phyloP scores from a whole-genome alignment of 2,329 filamentous ascomycete species.

The Penicillium expansum region DNA sequence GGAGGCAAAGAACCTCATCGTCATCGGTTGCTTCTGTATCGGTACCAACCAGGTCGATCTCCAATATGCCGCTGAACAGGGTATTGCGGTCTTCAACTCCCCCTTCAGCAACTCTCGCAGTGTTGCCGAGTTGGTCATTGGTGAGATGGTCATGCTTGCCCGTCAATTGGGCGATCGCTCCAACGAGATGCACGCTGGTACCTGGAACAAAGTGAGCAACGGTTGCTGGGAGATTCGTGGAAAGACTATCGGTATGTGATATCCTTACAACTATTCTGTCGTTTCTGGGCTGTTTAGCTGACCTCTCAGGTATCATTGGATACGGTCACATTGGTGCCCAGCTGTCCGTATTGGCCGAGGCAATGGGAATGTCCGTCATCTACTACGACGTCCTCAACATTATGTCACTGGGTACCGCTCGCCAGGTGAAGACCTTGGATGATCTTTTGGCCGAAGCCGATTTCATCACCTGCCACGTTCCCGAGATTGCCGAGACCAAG shows the following conservation, averaged over 20 bases:
- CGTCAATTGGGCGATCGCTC: constrained; percentile 91
- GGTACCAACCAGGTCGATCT: constrained; percentile 67
- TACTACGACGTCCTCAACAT: constrained; percentile 95
- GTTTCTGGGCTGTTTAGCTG: not conserved
- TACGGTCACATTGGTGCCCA: constrained; percentile 98
- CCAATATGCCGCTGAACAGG: constrained; percentile 45
- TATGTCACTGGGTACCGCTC: constrained; percentile 88
- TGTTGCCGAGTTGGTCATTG: constrained; percentile 93
- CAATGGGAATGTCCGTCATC: constrained; percentile 97
- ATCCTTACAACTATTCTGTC: not conserved
- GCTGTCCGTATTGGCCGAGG: constrained; percentile 88
- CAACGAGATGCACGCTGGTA: constrained; percentile 87
- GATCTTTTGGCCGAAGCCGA: constrained; percentile 75
- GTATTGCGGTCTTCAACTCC: constrained; percentile 98
- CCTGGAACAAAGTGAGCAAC: constrained; percentile 96
- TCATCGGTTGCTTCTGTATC: constrained; percentile 98
- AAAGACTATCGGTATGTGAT: constrained; percentile 76
- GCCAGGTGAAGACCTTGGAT: constrained; percentile 75
- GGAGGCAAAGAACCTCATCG: constrained; percentile 90
- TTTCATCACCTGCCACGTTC: constrained; percentile 93
- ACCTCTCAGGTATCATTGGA: constrained; percentile 72
- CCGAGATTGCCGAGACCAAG: constrained; percentile 87
- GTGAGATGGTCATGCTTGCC: constrained; percentile 85
- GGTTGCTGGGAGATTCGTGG: constrained; percentile 98
- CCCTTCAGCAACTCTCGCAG: constrained; percentile 97